These are phyloP conservation scores for Puccinia horiana DNA, from an alignment of 1,284 basidiomycete genomes.

Conservation along the genomic window DNA sequence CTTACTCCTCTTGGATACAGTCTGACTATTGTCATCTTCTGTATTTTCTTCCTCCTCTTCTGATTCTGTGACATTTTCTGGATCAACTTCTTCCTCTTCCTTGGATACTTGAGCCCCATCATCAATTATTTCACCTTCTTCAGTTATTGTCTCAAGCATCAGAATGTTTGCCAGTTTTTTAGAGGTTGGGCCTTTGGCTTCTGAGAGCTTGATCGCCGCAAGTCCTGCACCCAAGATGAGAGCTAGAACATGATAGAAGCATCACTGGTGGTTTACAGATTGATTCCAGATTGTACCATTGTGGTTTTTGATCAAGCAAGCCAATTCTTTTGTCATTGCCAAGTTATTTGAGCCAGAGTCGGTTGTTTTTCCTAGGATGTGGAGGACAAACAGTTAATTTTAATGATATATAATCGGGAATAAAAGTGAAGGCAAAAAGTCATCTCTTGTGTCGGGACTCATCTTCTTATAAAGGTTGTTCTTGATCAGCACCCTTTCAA, in stretches of 20 bases:
- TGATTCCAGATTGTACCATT: neutral
- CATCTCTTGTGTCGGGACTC: neutral
- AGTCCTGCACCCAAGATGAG: neutral
- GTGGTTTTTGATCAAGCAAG: neutral
- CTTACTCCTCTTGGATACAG: neutral
- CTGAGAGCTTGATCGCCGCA: neutral
- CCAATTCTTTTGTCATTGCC: neutral
- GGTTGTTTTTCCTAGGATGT: neutral
- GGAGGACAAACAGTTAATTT: neutral
- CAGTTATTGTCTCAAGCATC: neutral
- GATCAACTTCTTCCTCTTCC: neutral
- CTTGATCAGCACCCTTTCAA: neutral
- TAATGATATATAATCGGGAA: neutral
- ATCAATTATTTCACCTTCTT: neutral
- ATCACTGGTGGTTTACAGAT: neutral
- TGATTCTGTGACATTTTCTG: neutral
- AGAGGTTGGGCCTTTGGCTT: neutral
- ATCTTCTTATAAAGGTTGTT: neutral
- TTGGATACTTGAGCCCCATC: neutral
- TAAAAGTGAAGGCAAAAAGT: neutral
- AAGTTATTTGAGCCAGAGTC: slow-evolving; percentile 15
- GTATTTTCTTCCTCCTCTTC: neutral
- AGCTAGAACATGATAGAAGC: neutral
- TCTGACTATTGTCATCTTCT: neutral
- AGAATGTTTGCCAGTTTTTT: neutral